phyloP scores from a whole-genome alignment of 2,329 filamentous ascomycete species.

The Alternaria gaisen region DNA sequence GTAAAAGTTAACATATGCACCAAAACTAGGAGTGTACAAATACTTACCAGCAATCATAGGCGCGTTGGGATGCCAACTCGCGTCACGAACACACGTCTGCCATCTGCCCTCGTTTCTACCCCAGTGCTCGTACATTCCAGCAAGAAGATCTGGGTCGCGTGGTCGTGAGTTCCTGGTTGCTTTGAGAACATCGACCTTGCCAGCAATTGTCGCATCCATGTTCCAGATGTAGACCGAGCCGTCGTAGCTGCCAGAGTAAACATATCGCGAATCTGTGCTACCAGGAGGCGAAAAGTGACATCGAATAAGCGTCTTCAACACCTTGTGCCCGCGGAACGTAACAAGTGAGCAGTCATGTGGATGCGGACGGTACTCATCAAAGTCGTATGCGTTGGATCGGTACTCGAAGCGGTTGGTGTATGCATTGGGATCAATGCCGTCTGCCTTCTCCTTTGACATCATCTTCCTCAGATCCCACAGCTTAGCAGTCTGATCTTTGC shows the following conservation, averaged over 20 bases:
- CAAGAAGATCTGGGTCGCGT: constrained; percentile 60
- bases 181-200: constrained; percentile 77
- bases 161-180: constrained; percentile 72
- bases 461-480: constrained; percentile 94
- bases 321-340: constrained; percentile 89
- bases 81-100: constrained; percentile 85
- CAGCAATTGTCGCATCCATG: constrained; percentile 84
- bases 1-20: constrained; percentile 21
- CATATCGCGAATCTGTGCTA: constrained; percentile 88
- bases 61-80: constrained; percentile 87
- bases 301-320: constrained; percentile 88
- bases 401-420: constrained; percentile 77
- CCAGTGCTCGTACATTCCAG: constrained; percentile 65
- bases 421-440: constrained; percentile 63
- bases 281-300: constrained; percentile 93
- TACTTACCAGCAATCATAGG: constrained; percentile 75
- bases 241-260: constrained; percentile 90
- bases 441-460: constrained; percentile 74
- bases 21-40: not conserved
- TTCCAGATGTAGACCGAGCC: constrained; percentile 94
- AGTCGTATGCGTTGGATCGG: constrained; percentile 72
- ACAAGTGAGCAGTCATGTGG: constrained; percentile 90
- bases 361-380: constrained; percentile 73
- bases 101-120: constrained; percentile 67
- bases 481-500: constrained; percentile 97